Conservation (phyloP, 2,329 filamentous ascomycete species). For the Calonectria pseudoreteaudii region DNA sequence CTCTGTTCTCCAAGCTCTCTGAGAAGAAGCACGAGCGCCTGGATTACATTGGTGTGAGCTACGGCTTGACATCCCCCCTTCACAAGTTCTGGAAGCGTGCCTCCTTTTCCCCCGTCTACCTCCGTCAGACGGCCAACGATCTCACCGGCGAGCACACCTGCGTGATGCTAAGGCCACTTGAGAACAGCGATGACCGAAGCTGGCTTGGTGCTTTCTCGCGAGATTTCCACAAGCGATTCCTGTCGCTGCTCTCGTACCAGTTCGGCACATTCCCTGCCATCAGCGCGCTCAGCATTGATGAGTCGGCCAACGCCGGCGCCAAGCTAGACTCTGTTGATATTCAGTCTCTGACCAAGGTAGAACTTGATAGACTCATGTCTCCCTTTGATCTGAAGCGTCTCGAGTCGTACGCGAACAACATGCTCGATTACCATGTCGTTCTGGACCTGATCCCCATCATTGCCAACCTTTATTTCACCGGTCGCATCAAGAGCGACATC, state of each 20-base stretch:
- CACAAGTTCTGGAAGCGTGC: conserved; percentile 98
- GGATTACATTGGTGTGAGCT: conserved; percentile 96
- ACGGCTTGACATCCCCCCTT: conserved; percentile 86
- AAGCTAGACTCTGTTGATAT: conserved; percentile 68
- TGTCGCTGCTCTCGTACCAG: conserved; percentile 89
- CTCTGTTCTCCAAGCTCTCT: conserved; percentile 88
- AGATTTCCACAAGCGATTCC: conserved; percentile 95
- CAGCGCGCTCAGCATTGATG: conserved; percentile 87
- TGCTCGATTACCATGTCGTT: conserved; percentile 98
- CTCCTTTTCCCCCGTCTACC: conserved; percentile 88
- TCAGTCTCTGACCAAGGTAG: conserved; percentile 74
- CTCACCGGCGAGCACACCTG: conserved; percentile 97
- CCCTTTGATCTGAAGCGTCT: conserved; percentile 96
- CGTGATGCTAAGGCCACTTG: conserved; percentile 91
- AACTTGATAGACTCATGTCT: conserved; percentile 82
- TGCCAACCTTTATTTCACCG: conserved; percentile 86
- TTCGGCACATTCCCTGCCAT: conserved; percentile 86
- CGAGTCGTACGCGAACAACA: conserved; percentile 95
- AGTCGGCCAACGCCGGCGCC: conserved; percentile 81
- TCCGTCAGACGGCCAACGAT: conserved; percentile 95
- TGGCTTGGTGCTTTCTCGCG: conserved; percentile 93
- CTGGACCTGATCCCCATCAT: conserved; percentile 90
- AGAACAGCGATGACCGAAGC: conserved; percentile 73
- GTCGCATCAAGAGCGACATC: conserved; percentile 74
- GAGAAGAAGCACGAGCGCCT: conserved; percentile 84